Evolutionary conservation across 208 protist genomes (phyloP).

Genomic region (Leishmania martiniquensis): DNA sequence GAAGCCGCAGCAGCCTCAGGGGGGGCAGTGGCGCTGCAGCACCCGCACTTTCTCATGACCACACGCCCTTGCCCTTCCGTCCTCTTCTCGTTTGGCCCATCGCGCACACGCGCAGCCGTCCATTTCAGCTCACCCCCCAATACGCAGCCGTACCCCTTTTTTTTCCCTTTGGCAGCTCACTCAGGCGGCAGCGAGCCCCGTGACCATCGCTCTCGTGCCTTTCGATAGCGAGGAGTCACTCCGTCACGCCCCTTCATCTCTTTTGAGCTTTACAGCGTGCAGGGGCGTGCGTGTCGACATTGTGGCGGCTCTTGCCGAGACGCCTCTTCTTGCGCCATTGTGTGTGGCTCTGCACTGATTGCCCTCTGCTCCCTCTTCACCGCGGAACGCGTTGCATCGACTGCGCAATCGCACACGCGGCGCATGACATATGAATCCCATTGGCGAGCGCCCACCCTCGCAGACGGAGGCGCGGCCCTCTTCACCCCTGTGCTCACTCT

Average conservation of each 20-base stretch:
- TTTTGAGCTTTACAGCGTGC: slow-evolving; percentile 1
- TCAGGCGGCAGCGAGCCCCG: neutral
- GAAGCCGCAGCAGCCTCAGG: neutral
- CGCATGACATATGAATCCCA: neutral
- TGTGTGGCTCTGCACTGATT: neutral
- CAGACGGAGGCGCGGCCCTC: neutral
- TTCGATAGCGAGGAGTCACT: neutral
- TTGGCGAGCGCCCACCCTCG: neutral
- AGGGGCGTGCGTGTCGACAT: neutral
- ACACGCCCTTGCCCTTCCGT: neutral
- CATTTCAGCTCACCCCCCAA: neutral
- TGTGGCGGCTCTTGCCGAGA: neutral
- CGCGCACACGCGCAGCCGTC: neutral
- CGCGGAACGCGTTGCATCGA: neutral
- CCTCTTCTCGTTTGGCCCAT: neutral
- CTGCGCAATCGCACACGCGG: neutral
- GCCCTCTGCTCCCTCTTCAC: neutral
- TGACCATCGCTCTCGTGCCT: neutral
- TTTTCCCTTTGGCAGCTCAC: neutral
- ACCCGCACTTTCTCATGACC: neutral
- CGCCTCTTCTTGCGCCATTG: neutral
- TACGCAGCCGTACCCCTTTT: no score
- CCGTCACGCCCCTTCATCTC: slow-evolving; percentile 8
- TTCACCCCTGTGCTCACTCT: neutral
- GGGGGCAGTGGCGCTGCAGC: neutral